phyloP scores from a whole-genome alignment of 73 alveolate species.

The Uronychia setigera region DNA sequence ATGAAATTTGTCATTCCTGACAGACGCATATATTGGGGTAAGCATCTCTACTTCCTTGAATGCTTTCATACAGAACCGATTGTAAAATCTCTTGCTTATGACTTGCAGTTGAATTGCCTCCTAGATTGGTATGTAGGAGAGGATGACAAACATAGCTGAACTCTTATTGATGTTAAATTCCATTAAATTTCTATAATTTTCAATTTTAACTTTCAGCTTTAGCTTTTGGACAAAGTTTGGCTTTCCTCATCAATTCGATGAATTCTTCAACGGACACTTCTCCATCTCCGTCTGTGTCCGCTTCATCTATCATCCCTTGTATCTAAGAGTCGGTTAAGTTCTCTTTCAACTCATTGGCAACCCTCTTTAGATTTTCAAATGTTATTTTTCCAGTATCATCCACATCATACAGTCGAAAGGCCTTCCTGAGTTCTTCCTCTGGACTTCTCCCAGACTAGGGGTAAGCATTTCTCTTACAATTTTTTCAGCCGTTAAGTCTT shows the following conservation, averaged over 20 bases:
- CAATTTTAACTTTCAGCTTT: neutral
- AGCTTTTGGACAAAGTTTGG: slow-evolving; percentile 18
- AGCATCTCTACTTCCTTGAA: neutral
- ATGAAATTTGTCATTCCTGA: neutral
- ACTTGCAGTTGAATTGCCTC: neutral
- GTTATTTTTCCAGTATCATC: slow-evolving; percentile 84
- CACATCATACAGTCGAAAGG: slow-evolving; percentile 74
- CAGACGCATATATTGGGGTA: neutral
- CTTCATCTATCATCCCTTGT: slow-evolving; percentile 72
- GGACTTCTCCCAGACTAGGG: slow-evolving; percentile 67
- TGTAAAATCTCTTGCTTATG: neutral
- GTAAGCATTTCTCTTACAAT: neutral
- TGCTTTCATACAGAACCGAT: neutral
- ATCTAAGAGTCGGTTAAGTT: slow-evolving; percentile 72
- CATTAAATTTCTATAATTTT: neutral
- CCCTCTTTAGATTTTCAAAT: slow-evolving; percentile 70
- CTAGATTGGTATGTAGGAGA: neutral
- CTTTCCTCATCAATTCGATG: slow-evolving; percentile 60
- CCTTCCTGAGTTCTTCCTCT: slow-evolving; percentile 80
- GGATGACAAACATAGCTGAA: neutral
- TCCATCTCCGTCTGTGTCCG: slow-evolving; percentile 74
- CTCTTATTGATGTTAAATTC: neutral
- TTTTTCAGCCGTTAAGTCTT: slow-evolving; percentile 78
- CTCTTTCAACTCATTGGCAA: slow-evolving; percentile 69
- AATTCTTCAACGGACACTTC: slow-evolving; percentile 62